phyloP scores from a whole-genome alignment of 495 filamentous ascomycete species.

The Friedmanniomyces endolithicus region DNA sequence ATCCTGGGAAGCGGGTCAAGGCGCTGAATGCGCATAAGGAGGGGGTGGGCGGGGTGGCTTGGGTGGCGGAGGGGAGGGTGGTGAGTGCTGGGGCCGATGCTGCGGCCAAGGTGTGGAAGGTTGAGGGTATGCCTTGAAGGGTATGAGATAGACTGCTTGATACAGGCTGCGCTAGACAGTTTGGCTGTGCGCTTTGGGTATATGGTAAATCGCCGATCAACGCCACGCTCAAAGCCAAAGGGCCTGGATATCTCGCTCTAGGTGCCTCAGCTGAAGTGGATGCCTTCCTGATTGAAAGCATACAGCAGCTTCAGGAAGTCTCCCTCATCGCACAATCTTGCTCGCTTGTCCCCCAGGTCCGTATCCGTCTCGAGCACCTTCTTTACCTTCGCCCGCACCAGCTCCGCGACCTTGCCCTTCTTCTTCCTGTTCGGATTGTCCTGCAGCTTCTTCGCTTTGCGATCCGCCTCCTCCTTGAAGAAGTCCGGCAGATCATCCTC shows the following conservation, averaged over 20 bases:
- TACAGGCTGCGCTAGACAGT: not conserved
- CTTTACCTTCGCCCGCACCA: slow-evolving; percentile 71
- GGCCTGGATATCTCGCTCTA: not conserved
- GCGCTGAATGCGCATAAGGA: slow-evolving; percentile 83
- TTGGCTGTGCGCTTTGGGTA: too few relatives aligned
- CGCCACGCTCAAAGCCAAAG: not conserved
- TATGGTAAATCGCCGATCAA: not conserved
- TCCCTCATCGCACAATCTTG: slow-evolving; percentile 76
- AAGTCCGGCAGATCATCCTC: slow-evolving; percentile 59
- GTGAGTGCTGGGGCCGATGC: slow-evolving; percentile 77
- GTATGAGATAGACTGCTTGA: not conserved
- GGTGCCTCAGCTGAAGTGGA: slow-evolving; percentile 66
- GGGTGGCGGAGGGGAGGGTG: slow-evolving; percentile 62
- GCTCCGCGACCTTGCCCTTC: slow-evolving; percentile 61
- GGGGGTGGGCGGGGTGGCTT: slow-evolving; percentile 77
- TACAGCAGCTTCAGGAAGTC: slow-evolving; percentile 69
- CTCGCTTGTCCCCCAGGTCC: slow-evolving; percentile 62
- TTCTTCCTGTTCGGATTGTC: slow-evolving; percentile 41
- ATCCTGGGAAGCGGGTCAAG: slow-evolving; percentile 70
- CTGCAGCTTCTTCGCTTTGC: slow-evolving; percentile 33
- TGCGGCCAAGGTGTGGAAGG: slow-evolving; percentile 77
- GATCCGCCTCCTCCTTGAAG: slow-evolving; percentile 54
- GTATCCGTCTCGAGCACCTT: slow-evolving; percentile 69
- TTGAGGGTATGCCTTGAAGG: slow-evolving; percentile 38
- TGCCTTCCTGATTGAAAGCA: slow-evolving; percentile 79